These are phyloP conservation scores for Lasiodiplodia citricola DNA, from an alignment of 2,329 filamentous ascomycete genomes.

Conservation along the genomic window DNA sequence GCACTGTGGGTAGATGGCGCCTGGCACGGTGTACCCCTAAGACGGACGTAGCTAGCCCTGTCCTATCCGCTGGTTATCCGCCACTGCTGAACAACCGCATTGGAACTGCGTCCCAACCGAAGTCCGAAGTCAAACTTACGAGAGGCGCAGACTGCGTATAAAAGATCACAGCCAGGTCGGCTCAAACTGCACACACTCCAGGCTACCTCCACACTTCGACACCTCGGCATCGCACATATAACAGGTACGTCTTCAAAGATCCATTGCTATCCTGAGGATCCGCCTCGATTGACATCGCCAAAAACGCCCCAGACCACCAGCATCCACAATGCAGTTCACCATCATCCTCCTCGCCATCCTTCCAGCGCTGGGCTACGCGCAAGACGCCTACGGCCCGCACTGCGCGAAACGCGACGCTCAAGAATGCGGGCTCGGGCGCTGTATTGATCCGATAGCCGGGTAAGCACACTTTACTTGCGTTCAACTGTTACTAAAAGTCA, in stretches of 20 bases:
- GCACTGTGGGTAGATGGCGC: no score
- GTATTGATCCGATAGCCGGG: background rate
- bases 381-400: background rate
- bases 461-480: background rate
- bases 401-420: background rate
- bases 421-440: background rate
- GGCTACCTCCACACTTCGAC: background rate
- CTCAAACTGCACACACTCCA: background rate
- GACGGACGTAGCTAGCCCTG: no score
- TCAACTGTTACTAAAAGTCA: background rate
- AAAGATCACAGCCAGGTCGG: background rate
- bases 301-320: background rate
- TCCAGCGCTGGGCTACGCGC: background rate
- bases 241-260: background rate
- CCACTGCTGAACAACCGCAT: background rate
- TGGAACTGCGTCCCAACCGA: background rate
- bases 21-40: no score
- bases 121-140: background rate
- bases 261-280: background rate
- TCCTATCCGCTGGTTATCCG: background rate
- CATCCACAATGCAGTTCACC: background rate
- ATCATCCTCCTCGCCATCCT: background rate
- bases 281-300: background rate
- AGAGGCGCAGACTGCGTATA: background rate
- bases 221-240: background rate